Conservation (phyloP, 2,329 filamentous ascomycete genomes). For the Coniochaeta ligniaria region DNA sequence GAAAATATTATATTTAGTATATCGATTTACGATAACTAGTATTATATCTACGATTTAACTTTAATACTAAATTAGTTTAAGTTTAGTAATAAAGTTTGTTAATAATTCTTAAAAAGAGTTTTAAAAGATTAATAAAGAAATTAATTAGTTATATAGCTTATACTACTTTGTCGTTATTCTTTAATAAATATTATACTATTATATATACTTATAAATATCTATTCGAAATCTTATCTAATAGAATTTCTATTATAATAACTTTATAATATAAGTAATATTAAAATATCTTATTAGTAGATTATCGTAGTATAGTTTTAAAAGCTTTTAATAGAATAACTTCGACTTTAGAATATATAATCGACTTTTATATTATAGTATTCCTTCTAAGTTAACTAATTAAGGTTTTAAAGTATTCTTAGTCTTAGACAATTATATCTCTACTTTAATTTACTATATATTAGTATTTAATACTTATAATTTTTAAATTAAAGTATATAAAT, state of each 20-base stretch:
- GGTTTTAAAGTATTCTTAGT: too few relatives aligned
- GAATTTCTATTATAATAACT: not conserved
- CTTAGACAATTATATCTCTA: too few relatives aligned
- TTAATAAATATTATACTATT: not conserved
- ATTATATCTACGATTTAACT: not conserved
- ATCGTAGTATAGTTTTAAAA: too few relatives aligned
- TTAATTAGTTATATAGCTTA: conserved; percentile 1
- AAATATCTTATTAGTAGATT: not conserved
- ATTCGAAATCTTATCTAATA: conserved; percentile 1
- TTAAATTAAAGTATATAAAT: too few relatives aligned
- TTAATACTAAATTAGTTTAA: not conserved
- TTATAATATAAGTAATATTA: not conserved
- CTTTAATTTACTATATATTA: too few relatives aligned
- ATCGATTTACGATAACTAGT: not conserved
- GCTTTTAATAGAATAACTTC: too few relatives aligned
- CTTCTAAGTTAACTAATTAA: too few relatives aligned
- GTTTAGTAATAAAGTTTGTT: not conserved
- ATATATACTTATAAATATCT: not conserved
- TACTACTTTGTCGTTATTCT: not conserved
- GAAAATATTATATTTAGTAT: not conserved
- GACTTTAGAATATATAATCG: too few relatives aligned
- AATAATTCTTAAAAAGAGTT: not conserved
- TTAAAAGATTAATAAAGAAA: too few relatives aligned
- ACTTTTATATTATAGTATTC: too few relatives aligned
- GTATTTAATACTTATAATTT: too few relatives aligned